Evolutionary conservation across 2,329 filamentous ascomycete genomes (phyloP).

Genomic region (Neofusicoccum kwambonambiense): DNA sequence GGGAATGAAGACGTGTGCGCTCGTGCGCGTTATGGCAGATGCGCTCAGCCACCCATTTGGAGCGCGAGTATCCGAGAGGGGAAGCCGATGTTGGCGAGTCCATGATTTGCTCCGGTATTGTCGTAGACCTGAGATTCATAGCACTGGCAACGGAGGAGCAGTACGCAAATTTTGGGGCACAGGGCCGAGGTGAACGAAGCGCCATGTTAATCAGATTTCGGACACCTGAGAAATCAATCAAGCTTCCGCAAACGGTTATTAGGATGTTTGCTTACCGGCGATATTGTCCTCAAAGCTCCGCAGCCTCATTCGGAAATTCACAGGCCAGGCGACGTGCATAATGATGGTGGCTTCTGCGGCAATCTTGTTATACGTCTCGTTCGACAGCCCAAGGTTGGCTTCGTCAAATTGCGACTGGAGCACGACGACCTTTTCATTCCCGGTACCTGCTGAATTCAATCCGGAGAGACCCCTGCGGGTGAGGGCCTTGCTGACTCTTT

Average conservation of each 20-base stretch:
- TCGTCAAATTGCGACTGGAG: slow-evolving; percentile 51
- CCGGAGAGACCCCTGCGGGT: slow-evolving; percentile 34
- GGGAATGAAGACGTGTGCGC: slow-evolving; percentile 24
- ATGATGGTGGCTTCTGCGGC: slow-evolving; percentile 49
- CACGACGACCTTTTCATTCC: slow-evolving; percentile 44
- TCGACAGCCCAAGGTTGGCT: slow-evolving; percentile 48
- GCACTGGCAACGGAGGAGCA: slow-evolving; percentile 54
- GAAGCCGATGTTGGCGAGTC: slow-evolving; percentile 45
- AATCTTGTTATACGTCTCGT: slow-evolving; percentile 42
- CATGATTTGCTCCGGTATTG: slow-evolving; percentile 45
- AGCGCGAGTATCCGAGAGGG: slow-evolving; percentile 55
- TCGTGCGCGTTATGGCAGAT: slow-evolving; percentile 47
- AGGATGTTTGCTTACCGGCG: slow-evolving; percentile 29
- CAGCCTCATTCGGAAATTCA: slow-evolving; percentile 62
- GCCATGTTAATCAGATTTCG: slow-evolving; percentile 51
- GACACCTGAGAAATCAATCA: slow-evolving; percentile 34
- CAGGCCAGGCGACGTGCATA: slow-evolving; percentile 64
- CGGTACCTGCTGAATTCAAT: slow-evolving; percentile 21
- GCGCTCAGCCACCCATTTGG: slow-evolving; percentile 56
- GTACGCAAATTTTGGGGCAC: slow-evolving; percentile 45
- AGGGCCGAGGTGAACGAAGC: slow-evolving; percentile 29
- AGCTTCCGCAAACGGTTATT: neutral
- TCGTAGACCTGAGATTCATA: slow-evolving; percentile 27
- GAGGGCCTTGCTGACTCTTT: slow-evolving; percentile 48
- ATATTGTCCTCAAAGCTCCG: slow-evolving; percentile 58